Conservation (phyloP, 2,329 filamentous ascomycete genomes). For the Fusarium tanahbumbuense region DNA sequence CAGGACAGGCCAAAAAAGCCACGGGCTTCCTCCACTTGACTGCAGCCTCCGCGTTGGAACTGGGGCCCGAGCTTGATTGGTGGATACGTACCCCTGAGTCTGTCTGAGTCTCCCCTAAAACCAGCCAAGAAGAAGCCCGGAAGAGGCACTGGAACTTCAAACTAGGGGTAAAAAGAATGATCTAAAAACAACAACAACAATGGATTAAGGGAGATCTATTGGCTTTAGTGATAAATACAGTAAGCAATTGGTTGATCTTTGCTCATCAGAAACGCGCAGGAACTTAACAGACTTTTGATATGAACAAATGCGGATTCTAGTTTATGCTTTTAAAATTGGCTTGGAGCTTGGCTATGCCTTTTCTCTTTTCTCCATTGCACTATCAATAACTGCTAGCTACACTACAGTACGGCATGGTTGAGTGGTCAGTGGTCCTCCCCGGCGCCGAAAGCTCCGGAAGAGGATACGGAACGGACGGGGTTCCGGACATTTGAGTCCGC, state of each 20-base stretch:
- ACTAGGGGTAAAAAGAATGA: not conserved
- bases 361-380: not conserved
- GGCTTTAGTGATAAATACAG: not conserved
- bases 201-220: constrained; percentile 18
- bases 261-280: constrained; percentile 4
- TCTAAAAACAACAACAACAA: constrained; percentile 6
- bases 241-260: constrained; percentile 3
- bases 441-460: constrained; percentile 12
- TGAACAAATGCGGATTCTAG: constrained; percentile 4
- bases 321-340: constrained; percentile 9
- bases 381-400: not conserved
- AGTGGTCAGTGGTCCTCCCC: not conserved
- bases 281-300: constrained; percentile 11
- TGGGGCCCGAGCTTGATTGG: constrained; percentile 18
- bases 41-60: constrained; percentile 17
- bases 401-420: not conserved
- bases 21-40: constrained; percentile 4
- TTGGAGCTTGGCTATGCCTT: not conserved
- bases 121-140: not conserved
- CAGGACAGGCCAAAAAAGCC: not conserved
- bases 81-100: constrained; percentile 35
- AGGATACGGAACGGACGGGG: constrained; percentile 2
- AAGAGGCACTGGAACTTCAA: constrained; percentile 1
- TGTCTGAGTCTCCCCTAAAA: not conserved
- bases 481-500: constrained; percentile 23